Evolutionary conservation across 768 basidiomycete species (phyloP).

Genomic region (Collybiopsis luxurians): DNA sequence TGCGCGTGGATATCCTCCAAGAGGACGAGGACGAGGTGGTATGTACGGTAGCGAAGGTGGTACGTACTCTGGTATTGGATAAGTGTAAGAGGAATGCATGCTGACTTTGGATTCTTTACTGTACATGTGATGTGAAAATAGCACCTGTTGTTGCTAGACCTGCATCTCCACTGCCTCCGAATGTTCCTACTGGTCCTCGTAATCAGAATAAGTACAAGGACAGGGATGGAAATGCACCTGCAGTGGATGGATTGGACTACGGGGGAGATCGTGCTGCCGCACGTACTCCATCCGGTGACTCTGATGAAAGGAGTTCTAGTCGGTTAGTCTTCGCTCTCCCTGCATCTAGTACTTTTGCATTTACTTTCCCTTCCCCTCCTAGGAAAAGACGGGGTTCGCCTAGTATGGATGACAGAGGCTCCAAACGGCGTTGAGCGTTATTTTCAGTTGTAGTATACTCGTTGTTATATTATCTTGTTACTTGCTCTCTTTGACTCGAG

Average conservation of each 20-base stretch:
- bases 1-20: conserved; percentile 38
- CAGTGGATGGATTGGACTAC: conserved; percentile 88
- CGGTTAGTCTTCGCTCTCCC: conserved; percentile 37
- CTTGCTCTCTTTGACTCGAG: too few relatives aligned
- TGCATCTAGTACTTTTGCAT: background rate
- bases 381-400: conserved; percentile 78
- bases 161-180: conserved; percentile 82
- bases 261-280: conserved; percentile 40
- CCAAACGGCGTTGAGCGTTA: conserved; percentile 60
- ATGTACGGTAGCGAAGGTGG: conserved; percentile 36
- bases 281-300: conserved; percentile 62
- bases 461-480: background rate
- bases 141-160: conserved; percentile 65
- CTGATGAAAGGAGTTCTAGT: conserved; percentile 62
- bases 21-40: conserved; percentile 37
- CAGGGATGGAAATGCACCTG: conserved; percentile 79
- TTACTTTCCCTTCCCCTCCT: conserved; percentile 6
- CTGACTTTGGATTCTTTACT: conserved; percentile 7
- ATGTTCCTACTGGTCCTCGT: conserved; percentile 83
- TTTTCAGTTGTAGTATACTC: background rate
- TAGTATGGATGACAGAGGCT: conserved; percentile 65
- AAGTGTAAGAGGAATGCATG: conserved; percentile 3
- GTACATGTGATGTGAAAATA: background rate
- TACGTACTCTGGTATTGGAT: conserved; percentile 20
- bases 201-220: conserved; percentile 93